Evolutionary conservation across 2,329 filamentous ascomycete species (phyloP), one percentile per base, ranked within the genome.

Genomic region (Monosporascus ibericus): DNA sequence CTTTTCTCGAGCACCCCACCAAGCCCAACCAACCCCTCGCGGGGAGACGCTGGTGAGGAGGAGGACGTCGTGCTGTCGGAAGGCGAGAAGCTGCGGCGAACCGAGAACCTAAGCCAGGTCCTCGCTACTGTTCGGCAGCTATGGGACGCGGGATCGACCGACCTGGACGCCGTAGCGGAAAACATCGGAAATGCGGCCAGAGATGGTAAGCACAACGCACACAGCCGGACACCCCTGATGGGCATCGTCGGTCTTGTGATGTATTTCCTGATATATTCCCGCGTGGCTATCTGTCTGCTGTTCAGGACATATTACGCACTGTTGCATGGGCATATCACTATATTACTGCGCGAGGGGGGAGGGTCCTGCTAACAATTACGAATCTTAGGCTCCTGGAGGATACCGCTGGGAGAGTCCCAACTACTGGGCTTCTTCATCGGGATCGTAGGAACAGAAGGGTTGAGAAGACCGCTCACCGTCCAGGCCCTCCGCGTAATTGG

Each of bases 401-500:
- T 73, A 24, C 77, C 82, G 0, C 68, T 82, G 9, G 82, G 82
- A 6, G 74, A 80, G 27, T 82, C 82, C 0, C 80, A 81, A 2
- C 67, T 85, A 34, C 65, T 86, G 8, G 72, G 75, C 20, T 80
- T 83, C 66, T 81, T 82, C 59, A 70, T 84, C 17, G 65, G 69
- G 11, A 59, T 80, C 14, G 62, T 83, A 8, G 66, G 68, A 5
- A 62, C 64, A 0, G 65, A 72, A 4, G 67, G 63, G 2, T 56
- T 77, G 37, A 66, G 67, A 9, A 69, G 72, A 34, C 61, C 70
- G 1, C 68, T 84, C n/a, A 73, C 74, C 44, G 70, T 80, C 7
- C 82, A 85, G 51, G 67, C 75, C 7, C 68, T 86, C 17, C 78
- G 83, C 24, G 65, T 85, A 20, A 72, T 82, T 17, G 83, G 82